Conservation (phyloP, 2,329 filamentous ascomycete genomes). For the Colletotrichum chlorophyti region DNA sequence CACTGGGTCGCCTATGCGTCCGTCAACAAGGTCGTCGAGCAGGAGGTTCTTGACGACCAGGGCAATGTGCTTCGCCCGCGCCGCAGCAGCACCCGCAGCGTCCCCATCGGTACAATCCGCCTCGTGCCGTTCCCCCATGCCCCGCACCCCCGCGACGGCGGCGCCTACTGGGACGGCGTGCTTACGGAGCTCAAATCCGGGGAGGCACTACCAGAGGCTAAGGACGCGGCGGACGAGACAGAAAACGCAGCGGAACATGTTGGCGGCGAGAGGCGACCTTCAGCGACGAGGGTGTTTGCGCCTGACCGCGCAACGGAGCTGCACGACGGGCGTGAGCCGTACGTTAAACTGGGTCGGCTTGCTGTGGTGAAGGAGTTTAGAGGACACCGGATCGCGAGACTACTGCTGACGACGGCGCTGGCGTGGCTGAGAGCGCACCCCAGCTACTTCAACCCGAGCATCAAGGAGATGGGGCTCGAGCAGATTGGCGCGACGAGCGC, state of each 20-base stretch:
- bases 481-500: constrained; percentile 46
- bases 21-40: constrained; percentile 54
- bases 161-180: constrained; percentile 53
- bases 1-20: constrained; percentile 89
- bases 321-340: constrained; percentile 72
- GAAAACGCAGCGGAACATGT: constrained; percentile 32
- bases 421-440: constrained; percentile 72
- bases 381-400: constrained; percentile 66
- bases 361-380: constrained; percentile 73
- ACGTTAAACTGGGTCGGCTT: constrained; percentile 82
- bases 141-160: constrained; percentile 63
- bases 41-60: constrained; percentile 51
- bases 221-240: constrained; percentile 31
- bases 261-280: constrained; percentile 11
- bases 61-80: constrained; percentile 49
- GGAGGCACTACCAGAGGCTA: constrained; percentile 26
- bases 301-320: constrained; percentile 55
- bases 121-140: constrained; percentile 82
- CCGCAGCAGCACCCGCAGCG: constrained; percentile 50
- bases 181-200: constrained; percentile 40
- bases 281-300: constrained; percentile 1
- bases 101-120: constrained; percentile 77
- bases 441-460: constrained; percentile 58
- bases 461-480: constrained; percentile 51
- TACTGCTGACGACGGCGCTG: constrained; percentile 72